Evolutionary conservation across 2,329 filamentous ascomycete species (phyloP).

Genomic region (Aspergillus pseudoterreus): DNA sequence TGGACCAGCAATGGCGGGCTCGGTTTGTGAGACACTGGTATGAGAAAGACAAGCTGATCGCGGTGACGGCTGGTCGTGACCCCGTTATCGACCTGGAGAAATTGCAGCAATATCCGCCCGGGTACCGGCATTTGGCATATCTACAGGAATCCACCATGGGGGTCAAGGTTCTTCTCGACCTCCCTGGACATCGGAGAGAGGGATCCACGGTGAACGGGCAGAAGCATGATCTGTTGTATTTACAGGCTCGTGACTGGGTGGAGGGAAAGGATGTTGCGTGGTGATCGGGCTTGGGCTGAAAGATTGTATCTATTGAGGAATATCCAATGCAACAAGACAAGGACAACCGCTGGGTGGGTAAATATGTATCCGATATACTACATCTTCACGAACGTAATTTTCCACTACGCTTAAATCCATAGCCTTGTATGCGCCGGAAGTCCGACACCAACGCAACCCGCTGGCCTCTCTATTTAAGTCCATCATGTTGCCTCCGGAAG

Average conservation of each 20-base stretch:
- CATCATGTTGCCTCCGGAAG: neutral
- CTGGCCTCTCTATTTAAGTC: neutral
- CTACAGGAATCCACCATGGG: constrained; percentile 47
- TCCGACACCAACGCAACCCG: no score
- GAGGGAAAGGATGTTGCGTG: constrained; percentile 31
- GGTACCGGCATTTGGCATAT: constrained; percentile 44
- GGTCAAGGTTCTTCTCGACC: constrained; percentile 41
- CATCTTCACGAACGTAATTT: no score
- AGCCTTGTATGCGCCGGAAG: no score
- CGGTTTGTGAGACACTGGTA: constrained; percentile 49
- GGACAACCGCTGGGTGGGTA: no score
- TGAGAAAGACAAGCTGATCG: constrained; percentile 52
- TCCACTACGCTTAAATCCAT: no score
- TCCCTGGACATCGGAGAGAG: constrained; percentile 44
- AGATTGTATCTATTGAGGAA: no score
- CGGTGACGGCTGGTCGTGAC: constrained; percentile 42
- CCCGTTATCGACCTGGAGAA: constrained; percentile 41
- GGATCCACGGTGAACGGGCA: constrained; percentile 31
- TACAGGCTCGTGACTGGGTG: constrained; percentile 43
- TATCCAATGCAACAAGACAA: no score
- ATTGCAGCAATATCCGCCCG: constrained; percentile 39
- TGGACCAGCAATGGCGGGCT: constrained; percentile 41
- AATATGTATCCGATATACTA: no score
- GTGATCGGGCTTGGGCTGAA: neutral
- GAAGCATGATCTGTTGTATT: constrained; percentile 47